Percentiles rank a stretch among this genome's conserved stretches.
Conservation (phyloP, 306 rosid species). For the Lathyrus sativus region DNA sequence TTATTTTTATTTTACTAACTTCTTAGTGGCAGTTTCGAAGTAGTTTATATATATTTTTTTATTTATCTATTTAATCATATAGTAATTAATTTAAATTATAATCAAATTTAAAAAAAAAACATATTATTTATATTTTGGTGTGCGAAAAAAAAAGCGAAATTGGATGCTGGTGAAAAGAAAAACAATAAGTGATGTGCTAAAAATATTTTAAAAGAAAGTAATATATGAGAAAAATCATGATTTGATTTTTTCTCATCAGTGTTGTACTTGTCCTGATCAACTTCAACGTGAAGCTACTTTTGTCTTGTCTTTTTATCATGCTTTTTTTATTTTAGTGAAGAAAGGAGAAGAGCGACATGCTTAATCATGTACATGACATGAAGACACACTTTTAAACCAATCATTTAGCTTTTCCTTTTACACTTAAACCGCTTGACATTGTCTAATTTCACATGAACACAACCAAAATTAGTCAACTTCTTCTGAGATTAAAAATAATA, state of each 20-base stretch:
- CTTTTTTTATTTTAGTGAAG: conserved; percentile 4
- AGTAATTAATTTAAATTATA: no score
- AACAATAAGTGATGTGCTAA: neutral
- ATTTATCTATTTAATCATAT: no score
- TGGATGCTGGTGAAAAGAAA: no score
- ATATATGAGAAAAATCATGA: neutral
- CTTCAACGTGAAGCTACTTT: conserved; percentile 46
- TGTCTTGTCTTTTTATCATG: conserved; percentile 11
- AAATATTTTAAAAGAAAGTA: no score
- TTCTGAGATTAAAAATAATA: neutral
- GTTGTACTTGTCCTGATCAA: conserved; percentile 19
- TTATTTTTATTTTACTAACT: no score
- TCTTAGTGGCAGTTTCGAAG: no score
- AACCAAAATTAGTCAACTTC: neutral
- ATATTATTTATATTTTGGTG: no score
- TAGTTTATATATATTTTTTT: no score
- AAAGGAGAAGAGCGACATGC: neutral
- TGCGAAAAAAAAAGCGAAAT: no score
- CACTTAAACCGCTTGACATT: neutral
- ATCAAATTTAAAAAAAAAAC: no score
- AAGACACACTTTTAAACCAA: neutral
- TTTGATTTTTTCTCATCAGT: neutral
- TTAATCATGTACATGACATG: neutral
- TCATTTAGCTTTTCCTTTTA: neutral
- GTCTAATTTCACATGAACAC: neutral